Evolutionary conservation across 768 basidiomycete species (phyloP).

Genomic region (Lentinula guzmanii): DNA sequence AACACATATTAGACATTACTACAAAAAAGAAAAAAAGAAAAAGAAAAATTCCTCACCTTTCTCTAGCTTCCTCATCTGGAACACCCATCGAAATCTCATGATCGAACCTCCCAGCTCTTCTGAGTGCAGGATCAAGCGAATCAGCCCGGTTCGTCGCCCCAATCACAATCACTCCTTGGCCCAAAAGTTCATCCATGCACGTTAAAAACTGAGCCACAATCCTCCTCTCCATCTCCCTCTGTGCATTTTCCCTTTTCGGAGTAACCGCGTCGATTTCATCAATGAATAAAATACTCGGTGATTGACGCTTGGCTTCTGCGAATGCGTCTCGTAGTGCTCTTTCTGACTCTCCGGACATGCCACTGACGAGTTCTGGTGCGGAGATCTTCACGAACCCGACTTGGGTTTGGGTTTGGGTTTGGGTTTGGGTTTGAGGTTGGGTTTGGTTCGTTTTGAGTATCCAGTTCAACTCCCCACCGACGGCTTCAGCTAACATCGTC

Average conservation of each 20-base stretch:
- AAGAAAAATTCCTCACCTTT: conserved; percentile 66
- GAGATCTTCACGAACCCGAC: conserved; percentile 78
- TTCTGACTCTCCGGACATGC: conserved; percentile 98
- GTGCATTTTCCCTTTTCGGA: conserved; percentile 95
- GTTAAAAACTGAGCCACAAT: conserved; percentile 98
- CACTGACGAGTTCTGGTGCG: conserved; percentile 92
- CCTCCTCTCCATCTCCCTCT: conserved; percentile 95
- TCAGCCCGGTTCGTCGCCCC: conserved; percentile 97
- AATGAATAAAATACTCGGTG: conserved; percentile 92
- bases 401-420: too few species aligned
- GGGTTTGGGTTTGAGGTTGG: too few species aligned
- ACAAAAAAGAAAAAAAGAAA: not conserved
- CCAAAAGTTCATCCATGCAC: conserved; percentile 81
- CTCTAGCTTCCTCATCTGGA: conserved; percentile 85
- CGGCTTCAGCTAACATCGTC: conserved; percentile 88
- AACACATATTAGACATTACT: not conserved
- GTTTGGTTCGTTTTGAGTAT: too few species aligned
- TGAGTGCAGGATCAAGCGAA: conserved; percentile 87
- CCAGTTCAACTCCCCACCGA: conserved; percentile 65
- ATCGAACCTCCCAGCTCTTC: conserved; percentile 92
- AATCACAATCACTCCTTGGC: conserved; percentile 90
- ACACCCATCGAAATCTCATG: conserved; percentile 98
- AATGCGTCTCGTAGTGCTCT: conserved; percentile 95
- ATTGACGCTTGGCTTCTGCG: conserved; percentile 92
- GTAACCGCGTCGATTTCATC: conserved; percentile 99